phyloP scores from a whole-genome alignment of 2,329 filamentous ascomycete species.

The Alternaria atra region DNA sequence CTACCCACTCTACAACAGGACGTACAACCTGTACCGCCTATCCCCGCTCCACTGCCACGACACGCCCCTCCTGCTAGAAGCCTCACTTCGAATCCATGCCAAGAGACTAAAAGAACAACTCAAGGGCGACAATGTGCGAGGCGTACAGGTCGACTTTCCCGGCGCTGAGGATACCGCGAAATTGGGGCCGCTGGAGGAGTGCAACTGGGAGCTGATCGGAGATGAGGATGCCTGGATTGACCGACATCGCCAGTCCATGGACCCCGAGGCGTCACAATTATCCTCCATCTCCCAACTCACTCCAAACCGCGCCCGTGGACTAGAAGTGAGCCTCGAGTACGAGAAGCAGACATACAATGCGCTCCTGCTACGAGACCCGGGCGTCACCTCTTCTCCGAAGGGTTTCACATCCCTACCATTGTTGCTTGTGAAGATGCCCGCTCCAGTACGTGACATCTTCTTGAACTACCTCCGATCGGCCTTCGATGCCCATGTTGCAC shows the following conservation, averaged over 20 bases:
- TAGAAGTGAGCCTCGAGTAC: conserved; percentile 60
- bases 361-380: conserved; percentile 56
- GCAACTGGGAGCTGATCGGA: conserved; percentile 56
- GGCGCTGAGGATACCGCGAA: conserved; percentile 52
- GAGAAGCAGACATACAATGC: conserved; percentile 61
- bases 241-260: conserved; percentile 44
- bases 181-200: conserved; percentile 59
- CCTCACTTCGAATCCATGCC: conserved; percentile 57
- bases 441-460: conserved; percentile 58
- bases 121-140: conserved; percentile 59
- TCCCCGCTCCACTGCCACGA: conserved; percentile 63
- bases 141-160: conserved; percentile 54
- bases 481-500: conserved; percentile 61
- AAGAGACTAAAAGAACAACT: conserved; percentile 59
- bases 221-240: conserved; percentile 54
- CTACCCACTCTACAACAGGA: conserved; percentile 62
- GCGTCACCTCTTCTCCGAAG: conserved; percentile 37
- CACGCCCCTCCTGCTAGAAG: conserved; percentile 45
- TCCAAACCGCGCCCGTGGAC: conserved; percentile 51
- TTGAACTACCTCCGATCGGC: conserved; percentile 59
- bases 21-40: conserved; percentile 63
- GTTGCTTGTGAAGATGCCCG: conserved; percentile 62
- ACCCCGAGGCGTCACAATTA: conserved; percentile 44
- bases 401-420: conserved; percentile 60
- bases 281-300: conserved; percentile 17